Base-by-base conservation (phyloP, 139 green algal genomes). In the Chlamydomonas schloesseri region DNA sequence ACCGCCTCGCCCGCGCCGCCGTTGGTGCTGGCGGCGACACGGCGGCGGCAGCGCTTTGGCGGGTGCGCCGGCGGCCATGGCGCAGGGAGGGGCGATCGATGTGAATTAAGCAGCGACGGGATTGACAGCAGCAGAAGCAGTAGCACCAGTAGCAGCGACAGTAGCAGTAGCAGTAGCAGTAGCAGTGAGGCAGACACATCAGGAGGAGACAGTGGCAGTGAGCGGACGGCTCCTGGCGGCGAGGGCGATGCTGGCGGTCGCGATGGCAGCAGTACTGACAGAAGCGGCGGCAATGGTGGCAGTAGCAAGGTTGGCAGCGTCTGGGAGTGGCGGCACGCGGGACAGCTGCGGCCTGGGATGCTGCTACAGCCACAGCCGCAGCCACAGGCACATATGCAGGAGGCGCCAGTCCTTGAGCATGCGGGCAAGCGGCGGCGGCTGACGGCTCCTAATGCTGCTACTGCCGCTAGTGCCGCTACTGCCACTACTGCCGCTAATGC, bases 311-410 rank as follows among this genome's bases (percentile, higher is more conserved):
- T 15, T 65, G 36, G 58, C 28, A 33, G 23, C 70, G 70, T 31
- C 23, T 33, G 70, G 10, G 64, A 84, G 42, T 84, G 78, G 79
- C 46, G 79, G 17, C 67, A 68, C 26, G 79, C 79, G 3, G 79
- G 47, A 0, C 47, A 21, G 26, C 47, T 85, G 8, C 65, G 79
- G 3, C 33, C 79, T 5, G 79, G 79, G 6, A 85, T 85, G 79
- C 10, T 76, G 20, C 77, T 64, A 26, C 62, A 21, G 26, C 62
- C 68, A 0, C 33, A 36, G 29, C 33, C n/a, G 64, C 68, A 34
- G 20, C 33, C 68, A 17, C 33, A 10, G 11, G 1, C 18, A 23
- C 67, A 33, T 1, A 3, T 0, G 18, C 1, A 31, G 37, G 18
- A 33, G 37, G 37, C 70, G 31, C 8, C 1, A 3, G 36, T 2